A percentile compares a stretch with the other conserved stretches of the same genome.
Conservation (phyloP, 2,329 filamentous ascomycete species). For the Fusarium lyarnte region DNA sequence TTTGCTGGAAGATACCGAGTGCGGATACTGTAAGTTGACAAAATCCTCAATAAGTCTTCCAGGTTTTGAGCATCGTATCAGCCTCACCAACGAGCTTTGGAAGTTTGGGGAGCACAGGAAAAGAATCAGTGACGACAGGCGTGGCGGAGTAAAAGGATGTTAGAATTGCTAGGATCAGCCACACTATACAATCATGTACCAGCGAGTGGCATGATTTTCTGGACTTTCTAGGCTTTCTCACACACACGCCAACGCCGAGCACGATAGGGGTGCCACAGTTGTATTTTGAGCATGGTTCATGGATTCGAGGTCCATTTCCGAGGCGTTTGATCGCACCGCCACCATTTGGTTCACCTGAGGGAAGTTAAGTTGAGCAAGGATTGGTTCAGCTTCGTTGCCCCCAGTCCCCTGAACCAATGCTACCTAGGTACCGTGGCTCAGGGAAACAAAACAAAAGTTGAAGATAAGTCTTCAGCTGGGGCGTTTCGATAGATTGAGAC, state of each 20-base stretch:
- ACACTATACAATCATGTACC: conserved; percentile 16
- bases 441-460: background rate
- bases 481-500: conserved; percentile 22
- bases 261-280: conserved; percentile 28
- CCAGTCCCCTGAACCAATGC: conserved; percentile 1
- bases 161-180: conserved; percentile 32
- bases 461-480: conserved; percentile 29
- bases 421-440: conserved; percentile 1
- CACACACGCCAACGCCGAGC: conserved; percentile 25
- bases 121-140: conserved; percentile 23
- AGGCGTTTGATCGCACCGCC: conserved; percentile 29
- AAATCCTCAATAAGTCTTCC: conserved; percentile 5
- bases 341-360: conserved; percentile 38
- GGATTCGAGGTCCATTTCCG: conserved; percentile 16
- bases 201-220: conserved; percentile 15
- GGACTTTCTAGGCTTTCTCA: conserved; percentile 16
- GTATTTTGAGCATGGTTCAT: conserved; percentile 13
- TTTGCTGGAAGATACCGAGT: background rate
- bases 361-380: conserved; percentile 28
- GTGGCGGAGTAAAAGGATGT: conserved; percentile 32
- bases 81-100: conserved; percentile 21
- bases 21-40: background rate
- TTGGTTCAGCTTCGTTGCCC: conserved; percentile 28
- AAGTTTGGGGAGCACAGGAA: conserved; percentile 14
- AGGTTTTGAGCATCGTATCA: conserved; percentile 20